phyloP scores from a whole-genome alignment of 2,329 filamentous ascomycete species.

The Xylariomycetidae sp. region DNA sequence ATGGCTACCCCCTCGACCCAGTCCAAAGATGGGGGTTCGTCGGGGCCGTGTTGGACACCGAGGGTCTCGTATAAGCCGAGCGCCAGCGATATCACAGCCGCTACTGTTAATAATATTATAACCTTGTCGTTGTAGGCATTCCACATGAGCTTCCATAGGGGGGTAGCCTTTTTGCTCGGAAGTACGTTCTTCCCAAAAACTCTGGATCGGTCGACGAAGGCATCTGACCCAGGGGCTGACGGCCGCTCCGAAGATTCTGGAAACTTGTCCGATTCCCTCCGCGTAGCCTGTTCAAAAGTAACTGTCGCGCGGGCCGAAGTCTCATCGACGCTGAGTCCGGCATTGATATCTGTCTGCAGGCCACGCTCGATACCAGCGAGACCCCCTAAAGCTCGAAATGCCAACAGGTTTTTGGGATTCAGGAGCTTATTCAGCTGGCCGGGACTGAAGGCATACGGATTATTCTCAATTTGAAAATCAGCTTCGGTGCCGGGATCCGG shows the following conservation, averaged over 20 bases:
- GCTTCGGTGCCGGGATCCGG: conserved; percentile 67
- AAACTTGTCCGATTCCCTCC: conserved; percentile 16
- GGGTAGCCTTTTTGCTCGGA: conserved; percentile 55
- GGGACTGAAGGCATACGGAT: conserved; percentile 69
- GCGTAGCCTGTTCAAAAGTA: conserved; percentile 26
- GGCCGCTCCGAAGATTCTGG: conserved; percentile 12
- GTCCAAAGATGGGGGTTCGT: conserved; percentile 42
- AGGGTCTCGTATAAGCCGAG: conserved; percentile 67
- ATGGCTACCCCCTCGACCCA: conserved; percentile 63
- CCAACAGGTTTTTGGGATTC: conserved; percentile 68
- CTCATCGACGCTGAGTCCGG: conserved; percentile 68
- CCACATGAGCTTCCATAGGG: conserved; percentile 59
- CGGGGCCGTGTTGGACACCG: conserved; percentile 36
- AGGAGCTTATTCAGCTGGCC: conserved; percentile 71
- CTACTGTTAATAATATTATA: conserved; percentile 63
- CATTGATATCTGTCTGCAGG: conserved; percentile 56
- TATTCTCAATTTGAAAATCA: conserved; percentile 64
- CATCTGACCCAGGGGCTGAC: conserved; percentile 10
- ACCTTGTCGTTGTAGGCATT: conserved; percentile 71
- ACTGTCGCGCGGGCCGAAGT: conserved; percentile 27
- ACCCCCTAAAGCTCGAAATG: conserved; percentile 68
- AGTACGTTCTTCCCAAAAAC: conserved; percentile 57
- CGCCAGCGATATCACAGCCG: conserved; percentile 63
- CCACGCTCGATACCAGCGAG: conserved; percentile 66
- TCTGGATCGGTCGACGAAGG: conserved; percentile 49